Percentiles rank a stretch among this genome's conserved stretches.
These are phyloP conservation scores for Fusarium caatingaense DNA, from an alignment of 2,329 filamentous ascomycete genomes.

Conservation along the genomic window DNA sequence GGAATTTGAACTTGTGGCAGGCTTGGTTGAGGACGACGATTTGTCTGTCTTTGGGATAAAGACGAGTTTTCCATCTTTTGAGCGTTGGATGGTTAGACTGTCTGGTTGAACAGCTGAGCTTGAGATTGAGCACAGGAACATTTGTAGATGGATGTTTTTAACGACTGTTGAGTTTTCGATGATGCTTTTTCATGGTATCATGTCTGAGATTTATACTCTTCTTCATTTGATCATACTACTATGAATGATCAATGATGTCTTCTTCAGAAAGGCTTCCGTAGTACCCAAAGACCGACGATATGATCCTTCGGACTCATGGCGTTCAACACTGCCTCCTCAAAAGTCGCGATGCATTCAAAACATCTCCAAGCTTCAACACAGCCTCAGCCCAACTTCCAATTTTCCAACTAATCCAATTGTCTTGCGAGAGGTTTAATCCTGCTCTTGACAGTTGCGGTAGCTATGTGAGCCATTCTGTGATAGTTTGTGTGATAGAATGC, in stretches of 20 bases:
- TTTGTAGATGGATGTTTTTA: not conserved
- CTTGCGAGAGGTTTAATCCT: too few relatives aligned
- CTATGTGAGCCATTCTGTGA: not conserved
- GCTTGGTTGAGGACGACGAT: accelerated
- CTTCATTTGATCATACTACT: accelerated
- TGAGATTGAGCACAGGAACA: not conserved
- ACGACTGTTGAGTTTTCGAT: accelerated
- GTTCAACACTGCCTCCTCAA: not conserved
- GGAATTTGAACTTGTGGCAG: not conserved
- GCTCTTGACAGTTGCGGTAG: not conserved
- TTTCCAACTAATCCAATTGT: not conserved
- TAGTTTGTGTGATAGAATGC: not conserved
- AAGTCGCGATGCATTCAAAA: not conserved
- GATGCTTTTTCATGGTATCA: accelerated
- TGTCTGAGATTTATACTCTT: not conserved
- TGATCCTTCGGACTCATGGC: not conserved
- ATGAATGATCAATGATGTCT: not conserved
- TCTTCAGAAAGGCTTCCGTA: too few relatives aligned
- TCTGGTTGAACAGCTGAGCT: not conserved
- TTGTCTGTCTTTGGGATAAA: accelerated
- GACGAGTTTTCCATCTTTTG: not conserved
- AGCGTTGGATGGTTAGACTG: not conserved
- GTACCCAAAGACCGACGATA: too few relatives aligned
- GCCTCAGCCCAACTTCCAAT: not conserved
- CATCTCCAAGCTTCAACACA: not conserved